Evolutionary conservation across 1,284 basidiomycete species (phyloP), one percentile per base, ranked within the genome.

Genomic region (Caloboletus firmus): DNA sequence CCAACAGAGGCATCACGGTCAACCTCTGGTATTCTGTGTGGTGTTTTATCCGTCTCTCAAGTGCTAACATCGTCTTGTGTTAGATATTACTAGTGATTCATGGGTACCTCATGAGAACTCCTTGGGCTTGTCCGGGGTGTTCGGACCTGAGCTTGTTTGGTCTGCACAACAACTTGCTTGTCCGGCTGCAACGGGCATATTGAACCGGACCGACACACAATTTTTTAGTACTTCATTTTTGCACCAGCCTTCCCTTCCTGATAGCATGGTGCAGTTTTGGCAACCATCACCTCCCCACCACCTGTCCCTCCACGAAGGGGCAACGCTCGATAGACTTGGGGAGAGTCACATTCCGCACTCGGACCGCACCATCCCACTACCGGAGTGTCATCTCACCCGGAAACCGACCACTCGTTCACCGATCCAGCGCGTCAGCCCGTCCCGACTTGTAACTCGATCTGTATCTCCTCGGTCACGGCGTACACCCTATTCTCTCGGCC

Each of bases 401-500:
- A 40, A 28, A 24, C 40, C 17, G 6, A 51, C 12, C 9, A 0
- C 20, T 18, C 31, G 17, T 22, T 45, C 45, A n/a, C 37, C 4
- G 36, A 17, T 15, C 20, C 51, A 34, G 18, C 26, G 26, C 9
- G 2, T 9, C 35, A 20, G 18, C 17, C 40, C 28, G 12, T 24
- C 49, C 17, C 17, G 5, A 35, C 12, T 10, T 7, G 10, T 7
- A 0, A 2, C 8, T 2, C 41, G 5, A 15, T 36, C 60, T 3
- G n/a, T n/a, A 8, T 15, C 18, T 20, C 17, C 46, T 22, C 34
- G 12, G 11, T 24, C 49, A 4, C 61, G 46, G 4, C 18, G 50
- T 11, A 12, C 40, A 13, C 65, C 62, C 24, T 64, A 64, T 46
- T 10, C 39, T 4, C 13, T 34, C 8, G 2, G 11, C 18, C 5